These are phyloP conservation scores for Magnusiomyces paraingens DNA, from an alignment of 1,139 yeast species.

Conservation along the genomic window DNA sequence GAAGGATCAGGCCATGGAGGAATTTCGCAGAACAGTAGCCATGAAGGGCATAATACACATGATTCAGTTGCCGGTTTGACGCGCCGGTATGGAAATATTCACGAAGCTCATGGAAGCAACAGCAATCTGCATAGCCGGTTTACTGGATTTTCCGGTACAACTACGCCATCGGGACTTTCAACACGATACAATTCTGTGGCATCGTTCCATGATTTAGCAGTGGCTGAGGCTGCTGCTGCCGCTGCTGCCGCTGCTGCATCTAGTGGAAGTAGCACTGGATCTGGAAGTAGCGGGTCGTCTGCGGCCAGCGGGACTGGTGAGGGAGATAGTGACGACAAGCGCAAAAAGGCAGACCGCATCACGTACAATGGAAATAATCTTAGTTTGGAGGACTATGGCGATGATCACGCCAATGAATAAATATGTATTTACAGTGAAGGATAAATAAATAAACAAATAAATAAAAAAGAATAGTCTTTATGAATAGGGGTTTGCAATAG, in stretches of 20 bases:
- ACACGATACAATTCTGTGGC: constrained; percentile 5
- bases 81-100: no score
- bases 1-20: no score
- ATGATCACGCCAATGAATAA: constrained; percentile 6
- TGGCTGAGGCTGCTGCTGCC: background rate
- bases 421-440: background rate
- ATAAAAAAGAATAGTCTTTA: background rate
- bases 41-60: no score
- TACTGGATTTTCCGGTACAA: background rate
- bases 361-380: constrained; percentile 46
- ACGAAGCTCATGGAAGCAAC: no score
- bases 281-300: background rate
- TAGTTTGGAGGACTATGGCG: constrained; percentile 35
- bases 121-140: no score
- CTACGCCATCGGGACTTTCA: constrained; percentile 6
- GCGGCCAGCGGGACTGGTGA: constrained; percentile 20
- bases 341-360: constrained; percentile 29
- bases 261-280: no score
- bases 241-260: background rate
- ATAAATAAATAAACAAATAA: no score
- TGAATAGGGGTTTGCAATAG: background rate
- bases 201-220: constrained; percentile 1
- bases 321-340: constrained; percentile 25
- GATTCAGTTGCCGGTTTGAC: no score
- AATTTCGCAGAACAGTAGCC: no score